These are phyloP conservation scores for Chaetomium tenue DNA, from an alignment of 495 filamentous ascomycete genomes.

Conservation along the genomic window DNA sequence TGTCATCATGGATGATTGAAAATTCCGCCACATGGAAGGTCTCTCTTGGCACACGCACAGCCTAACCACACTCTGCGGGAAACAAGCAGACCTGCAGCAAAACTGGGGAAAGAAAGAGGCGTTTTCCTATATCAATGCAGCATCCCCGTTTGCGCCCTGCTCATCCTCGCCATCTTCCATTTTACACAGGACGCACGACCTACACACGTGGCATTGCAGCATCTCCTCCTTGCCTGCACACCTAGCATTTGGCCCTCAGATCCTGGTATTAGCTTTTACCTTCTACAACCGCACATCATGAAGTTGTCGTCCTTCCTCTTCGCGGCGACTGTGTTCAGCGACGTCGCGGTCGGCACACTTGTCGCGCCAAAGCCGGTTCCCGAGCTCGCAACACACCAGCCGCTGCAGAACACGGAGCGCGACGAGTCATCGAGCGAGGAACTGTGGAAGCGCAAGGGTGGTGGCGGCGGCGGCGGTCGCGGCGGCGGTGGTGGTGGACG, in stretches of 20 bases:
- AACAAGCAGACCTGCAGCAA: not conserved
- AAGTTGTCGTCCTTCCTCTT: not conserved
- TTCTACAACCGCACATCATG: constrained; percentile 5
- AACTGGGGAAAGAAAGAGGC: not conserved
- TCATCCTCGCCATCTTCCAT: not conserved
- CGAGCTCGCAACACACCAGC: constrained; percentile 30
- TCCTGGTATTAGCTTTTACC: not conserved
- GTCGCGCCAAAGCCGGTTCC: constrained; percentile 18
- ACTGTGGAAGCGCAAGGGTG: constrained; percentile 58
- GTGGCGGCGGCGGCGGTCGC: constrained; percentile 52
- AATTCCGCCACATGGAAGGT: constrained; percentile 11
- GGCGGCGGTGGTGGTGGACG: constrained; percentile 32
- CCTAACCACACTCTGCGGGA: not conserved
- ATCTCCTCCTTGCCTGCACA: not conserved
- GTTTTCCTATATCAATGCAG: not conserved
- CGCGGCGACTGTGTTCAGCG: constrained; percentile 18
- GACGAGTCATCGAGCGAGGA: constrained; percentile 34
- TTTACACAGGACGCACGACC: not conserved
- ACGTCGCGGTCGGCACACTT: constrained; percentile 22
- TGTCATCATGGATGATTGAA: not conserved
- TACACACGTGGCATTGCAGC: not conserved
- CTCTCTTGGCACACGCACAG: constrained; percentile 13
- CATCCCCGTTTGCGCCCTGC: not conserved
- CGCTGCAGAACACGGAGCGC: constrained; percentile 27
- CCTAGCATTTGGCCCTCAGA: not conserved